A percentile compares a stretch with the other conserved stretches of the same genome.
These are phyloP conservation scores for Strobilomyces echinocephalus DNA, from an alignment of 768 basidiomycete genomes.

Conservation along the genomic window DNA sequence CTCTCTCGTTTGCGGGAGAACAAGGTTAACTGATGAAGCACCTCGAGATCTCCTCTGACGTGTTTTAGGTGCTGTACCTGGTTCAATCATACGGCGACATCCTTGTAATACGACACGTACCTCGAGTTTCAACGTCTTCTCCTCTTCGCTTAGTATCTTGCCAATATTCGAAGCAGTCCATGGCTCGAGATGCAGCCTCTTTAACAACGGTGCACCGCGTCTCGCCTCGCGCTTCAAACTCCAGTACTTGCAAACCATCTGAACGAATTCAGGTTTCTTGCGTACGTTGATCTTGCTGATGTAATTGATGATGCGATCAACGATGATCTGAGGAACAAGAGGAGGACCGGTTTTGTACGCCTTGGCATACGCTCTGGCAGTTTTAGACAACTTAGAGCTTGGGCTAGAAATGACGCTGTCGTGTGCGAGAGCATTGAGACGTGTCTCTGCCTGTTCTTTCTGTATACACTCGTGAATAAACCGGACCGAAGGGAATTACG, in stretches of 20 bases:
- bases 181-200: slow-evolving; percentile 90
- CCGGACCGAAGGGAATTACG: background rate
- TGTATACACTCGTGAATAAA: slow-evolving; percentile 22
- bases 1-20: slow-evolving; percentile 74
- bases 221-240: slow-evolving; percentile 93
- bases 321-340: slow-evolving; percentile 79
- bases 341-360: slow-evolving; percentile 91
- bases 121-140: slow-evolving; percentile 77
- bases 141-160: slow-evolving; percentile 71
- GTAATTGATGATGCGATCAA: slow-evolving; percentile 75
- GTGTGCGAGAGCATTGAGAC: slow-evolving; percentile 50
- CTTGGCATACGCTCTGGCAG: slow-evolving; percentile 87
- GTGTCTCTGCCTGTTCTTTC: slow-evolving; percentile 67
- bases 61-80: slow-evolving; percentile 47
- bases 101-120: slow-evolving; percentile 39
- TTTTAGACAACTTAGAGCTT: slow-evolving; percentile 55
- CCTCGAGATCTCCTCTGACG: slow-evolving; percentile 73
- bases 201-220: slow-evolving; percentile 88
- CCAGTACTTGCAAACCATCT: slow-evolving; percentile 87
- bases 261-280: slow-evolving; percentile 74
- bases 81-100: background rate
- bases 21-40: slow-evolving; percentile 61
- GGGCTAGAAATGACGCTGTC: slow-evolving; percentile 38
- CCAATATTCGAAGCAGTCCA: slow-evolving; percentile 80
- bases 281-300: slow-evolving; percentile 62